A percentile compares a stretch with the other conserved stretches of the same genome.
These are phyloP conservation scores for Eimeria tenella DNA, from an alignment of 169 alveolate genomes.

Conservation along the genomic window DNA sequence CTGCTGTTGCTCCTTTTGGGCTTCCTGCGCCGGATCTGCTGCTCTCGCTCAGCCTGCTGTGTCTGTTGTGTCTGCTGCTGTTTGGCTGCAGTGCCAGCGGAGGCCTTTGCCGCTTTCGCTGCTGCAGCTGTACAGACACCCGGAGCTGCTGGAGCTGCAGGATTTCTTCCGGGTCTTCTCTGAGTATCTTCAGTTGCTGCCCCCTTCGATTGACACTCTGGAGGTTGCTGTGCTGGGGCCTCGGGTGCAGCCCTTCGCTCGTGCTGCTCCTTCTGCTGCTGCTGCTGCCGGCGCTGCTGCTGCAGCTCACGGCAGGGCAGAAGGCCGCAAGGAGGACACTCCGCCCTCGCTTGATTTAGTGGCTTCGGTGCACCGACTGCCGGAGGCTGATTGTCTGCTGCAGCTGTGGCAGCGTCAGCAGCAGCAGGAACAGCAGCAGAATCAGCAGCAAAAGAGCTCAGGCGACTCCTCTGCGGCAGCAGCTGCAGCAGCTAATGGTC, in stretches of 20 bases:
- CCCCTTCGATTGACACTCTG: slow-evolving; percentile 35
- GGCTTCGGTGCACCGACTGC: slow-evolving; percentile 26
- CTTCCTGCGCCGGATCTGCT: background rate
- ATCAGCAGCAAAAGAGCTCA: background rate
- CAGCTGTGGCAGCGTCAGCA: slow-evolving; percentile 5
- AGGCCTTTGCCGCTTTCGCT: slow-evolving; percentile 47
- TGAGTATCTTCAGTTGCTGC: slow-evolving; percentile 61
- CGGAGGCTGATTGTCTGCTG: background rate
- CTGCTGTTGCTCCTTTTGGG: background rate
- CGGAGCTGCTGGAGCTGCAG: slow-evolving; percentile 74
- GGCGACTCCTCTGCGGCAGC: background rate
- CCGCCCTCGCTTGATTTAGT: background rate
- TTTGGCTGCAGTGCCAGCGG: slow-evolving; percentile 59
- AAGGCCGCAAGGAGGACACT: no score
- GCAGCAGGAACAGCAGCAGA: background rate
- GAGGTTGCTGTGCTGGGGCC: slow-evolving; percentile 69
- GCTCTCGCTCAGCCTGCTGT: background rate
- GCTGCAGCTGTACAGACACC: slow-evolving; percentile 62
- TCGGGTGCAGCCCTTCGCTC: background rate
- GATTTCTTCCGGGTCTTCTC: slow-evolving; percentile 57
- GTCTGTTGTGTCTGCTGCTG: background rate
- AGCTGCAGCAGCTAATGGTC: background rate
- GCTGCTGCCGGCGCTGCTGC: background rate
- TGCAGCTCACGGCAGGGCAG: background rate
- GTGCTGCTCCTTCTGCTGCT: background rate